phyloP scores from a whole-genome alignment of 768 basidiomycete species.

The Mrakia hoshinonis region DNA sequence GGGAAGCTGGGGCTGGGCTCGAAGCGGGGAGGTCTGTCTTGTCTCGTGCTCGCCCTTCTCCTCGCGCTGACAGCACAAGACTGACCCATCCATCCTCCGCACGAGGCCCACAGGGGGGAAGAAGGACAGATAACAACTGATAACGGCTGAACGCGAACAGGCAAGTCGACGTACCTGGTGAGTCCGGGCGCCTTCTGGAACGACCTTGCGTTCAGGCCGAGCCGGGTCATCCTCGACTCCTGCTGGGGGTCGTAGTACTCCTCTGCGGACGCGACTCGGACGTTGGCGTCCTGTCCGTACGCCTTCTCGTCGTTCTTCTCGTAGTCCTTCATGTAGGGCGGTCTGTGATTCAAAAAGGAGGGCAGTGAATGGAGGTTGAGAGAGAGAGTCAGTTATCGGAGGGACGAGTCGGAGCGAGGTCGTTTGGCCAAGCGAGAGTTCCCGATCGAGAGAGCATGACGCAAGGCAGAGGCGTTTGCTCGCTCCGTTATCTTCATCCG shows the following conservation, averaged over 20 bases:
- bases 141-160: not conserved
- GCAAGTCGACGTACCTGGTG: slow-evolving; percentile 1
- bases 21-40: too few species aligned
- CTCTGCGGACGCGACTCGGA: not conserved
- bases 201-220: slow-evolving; percentile 18
- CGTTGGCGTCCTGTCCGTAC: not conserved
- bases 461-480: too few species aligned
- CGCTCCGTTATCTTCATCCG: too few species aligned
- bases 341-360: too few species aligned
- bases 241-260: slow-evolving; percentile 10
- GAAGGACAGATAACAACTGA: not conserved
- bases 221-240: slow-evolving; percentile 19
- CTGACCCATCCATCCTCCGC: not conserved
- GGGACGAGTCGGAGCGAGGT: too few species aligned
- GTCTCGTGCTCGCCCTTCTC: not conserved
- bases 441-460: too few species aligned
- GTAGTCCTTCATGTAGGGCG: not conserved
- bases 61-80: not conserved
- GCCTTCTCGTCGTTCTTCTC: slow-evolving; percentile 6
- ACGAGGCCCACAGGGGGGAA: not conserved
- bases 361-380: too few species aligned
- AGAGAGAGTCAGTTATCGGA: too few species aligned
- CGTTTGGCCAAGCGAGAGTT: too few species aligned
- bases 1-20: too few species aligned
- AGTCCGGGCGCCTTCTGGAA: slow-evolving; percentile 18